A percentile compares a stretch with the other conserved stretches of the same genome.
phyloP scores from a whole-genome alignment of 75 land plant genomes.

The Pinus tabuliformis region DNA sequence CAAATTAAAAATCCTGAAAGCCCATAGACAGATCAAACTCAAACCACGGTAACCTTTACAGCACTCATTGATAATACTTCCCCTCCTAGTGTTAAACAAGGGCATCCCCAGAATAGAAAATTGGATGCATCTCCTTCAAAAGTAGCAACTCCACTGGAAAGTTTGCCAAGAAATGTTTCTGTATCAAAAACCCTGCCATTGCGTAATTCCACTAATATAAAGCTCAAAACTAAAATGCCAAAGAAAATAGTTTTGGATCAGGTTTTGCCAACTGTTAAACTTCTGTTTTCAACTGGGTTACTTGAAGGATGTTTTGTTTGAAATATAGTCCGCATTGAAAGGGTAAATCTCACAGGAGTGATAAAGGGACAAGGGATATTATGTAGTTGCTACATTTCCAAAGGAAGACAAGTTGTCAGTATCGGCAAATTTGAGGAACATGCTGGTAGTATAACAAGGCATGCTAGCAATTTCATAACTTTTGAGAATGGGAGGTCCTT shows the following conservation, averaged over 20 bases:
- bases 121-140: too few relatives aligned
- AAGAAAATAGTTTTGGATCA: not conserved
- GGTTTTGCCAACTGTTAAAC: constrained; percentile 6
- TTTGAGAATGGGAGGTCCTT: constrained; percentile 82
- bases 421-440: constrained; percentile 78
- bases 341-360: constrained; percentile 43
- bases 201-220: not conserved
- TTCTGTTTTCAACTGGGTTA: constrained; percentile 1
- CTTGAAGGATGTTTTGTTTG: constrained; percentile 2
- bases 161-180: too few relatives aligned
- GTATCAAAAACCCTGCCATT: too few relatives aligned
- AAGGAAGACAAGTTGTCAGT: constrained; percentile 25
- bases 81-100: not conserved
- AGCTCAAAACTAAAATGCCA: constrained; percentile 6
- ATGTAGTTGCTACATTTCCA: constrained; percentile 67
- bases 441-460: constrained; percentile 78
- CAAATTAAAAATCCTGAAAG: too few relatives aligned
- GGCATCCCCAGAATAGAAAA: not conserved
- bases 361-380: constrained; percentile 52
- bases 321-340: not conserved
- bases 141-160: too few relatives aligned
- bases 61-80: not conserved
- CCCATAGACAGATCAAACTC: not conserved
- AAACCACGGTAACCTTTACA: not conserved
- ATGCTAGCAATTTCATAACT: constrained; percentile 67